Evolutionary conservation across 73 alveolate species (phyloP), one percentile per base, ranked within the genome.

Genomic region (Paramecium octaurelia): DNA sequence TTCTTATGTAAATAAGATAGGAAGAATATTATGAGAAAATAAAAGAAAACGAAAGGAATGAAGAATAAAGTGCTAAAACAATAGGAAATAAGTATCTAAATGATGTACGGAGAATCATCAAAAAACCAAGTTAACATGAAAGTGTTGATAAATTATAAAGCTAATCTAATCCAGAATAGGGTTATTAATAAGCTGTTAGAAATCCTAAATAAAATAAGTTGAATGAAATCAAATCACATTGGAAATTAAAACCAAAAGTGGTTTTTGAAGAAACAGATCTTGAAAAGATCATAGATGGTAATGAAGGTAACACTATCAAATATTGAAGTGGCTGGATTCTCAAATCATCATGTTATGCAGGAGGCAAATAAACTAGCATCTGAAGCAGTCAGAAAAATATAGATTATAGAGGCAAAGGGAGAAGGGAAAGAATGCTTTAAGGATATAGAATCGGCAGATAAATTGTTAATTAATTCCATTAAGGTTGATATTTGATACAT

Each of bases 11-110:
- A 16, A 54, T 75, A 14, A 21, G 36, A 35, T 75, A 75, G 88
- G 91, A 80, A 46, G 70, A 80, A 46, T 48, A 80, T 80, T 80
- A 80, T 44, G 35, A 80, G 29, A 80, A 46, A 80, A 31, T 80
- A 2, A 42, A 42, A 24, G 91, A 80, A 24, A 31, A 40, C 12
- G 70, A 80, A 24, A 80, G 29, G 14, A 48, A 80, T 42, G 73
- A 46, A 24, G 70, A 80, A 46, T 6, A 44, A 44, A 23, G 11
- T 80, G 31, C 57, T 12, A 80, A 35, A 43, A 34, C 4, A 11
- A 23, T 44, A 48, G 91, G 91, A 42, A 42, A 80, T 43, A 80
- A 80, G 48, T 80, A 80, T 80, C 57, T 80, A 27, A 34, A 80
- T 40, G 70, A 80, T 10, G 6, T 64, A 43, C 8, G 57, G 23